phyloP scores from a whole-genome alignment of 352 stramenopile genomes.

The Peronospora farinosa region DNA sequence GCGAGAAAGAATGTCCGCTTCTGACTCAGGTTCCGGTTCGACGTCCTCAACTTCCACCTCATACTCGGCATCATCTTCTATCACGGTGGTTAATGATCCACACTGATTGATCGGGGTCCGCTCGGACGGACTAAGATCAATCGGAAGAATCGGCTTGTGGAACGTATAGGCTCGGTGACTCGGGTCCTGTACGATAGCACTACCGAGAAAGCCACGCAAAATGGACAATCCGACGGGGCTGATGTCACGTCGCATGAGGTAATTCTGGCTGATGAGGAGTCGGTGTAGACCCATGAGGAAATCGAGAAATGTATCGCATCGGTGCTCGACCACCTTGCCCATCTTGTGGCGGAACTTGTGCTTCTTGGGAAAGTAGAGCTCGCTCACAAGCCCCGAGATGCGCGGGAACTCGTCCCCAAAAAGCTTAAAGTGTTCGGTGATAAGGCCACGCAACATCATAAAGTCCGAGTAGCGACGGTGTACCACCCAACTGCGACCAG shows the following conservation, averaged over 20 bases:
- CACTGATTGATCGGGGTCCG: constrained; percentile 56
- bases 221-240: constrained; percentile 58
- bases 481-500: constrained; percentile 63
- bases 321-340: constrained; percentile 52
- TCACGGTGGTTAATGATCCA: constrained; percentile 47
- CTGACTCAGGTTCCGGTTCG: constrained; percentile 36
- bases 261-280: constrained; percentile 57
- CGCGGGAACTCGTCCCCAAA: constrained; percentile 49
- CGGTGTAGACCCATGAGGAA: constrained; percentile 57
- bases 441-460: constrained; percentile 43
- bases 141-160: constrained; percentile 46
- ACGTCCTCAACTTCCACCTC: constrained; percentile 26
- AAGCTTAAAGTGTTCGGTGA: constrained; percentile 48
- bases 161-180: constrained; percentile 54
- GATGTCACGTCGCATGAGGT: constrained; percentile 48
- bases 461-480: constrained; percentile 67
- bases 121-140: constrained; percentile 36
- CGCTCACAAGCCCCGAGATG: constrained; percentile 33
- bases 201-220: constrained; percentile 61
- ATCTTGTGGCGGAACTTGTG: constrained; percentile 53
- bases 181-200: constrained; percentile 44
- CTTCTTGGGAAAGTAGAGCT: constrained; percentile 70
- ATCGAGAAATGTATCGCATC: constrained; percentile 57
- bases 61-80: constrained; percentile 51
- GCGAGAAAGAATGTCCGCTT: constrained; percentile 27